Evolutionary conservation across 225 moss, liverwort and hornwort genomes (phyloP), one percentile per base, ranked within the genome.

Genomic region (Physcomitrium patens): DNA sequence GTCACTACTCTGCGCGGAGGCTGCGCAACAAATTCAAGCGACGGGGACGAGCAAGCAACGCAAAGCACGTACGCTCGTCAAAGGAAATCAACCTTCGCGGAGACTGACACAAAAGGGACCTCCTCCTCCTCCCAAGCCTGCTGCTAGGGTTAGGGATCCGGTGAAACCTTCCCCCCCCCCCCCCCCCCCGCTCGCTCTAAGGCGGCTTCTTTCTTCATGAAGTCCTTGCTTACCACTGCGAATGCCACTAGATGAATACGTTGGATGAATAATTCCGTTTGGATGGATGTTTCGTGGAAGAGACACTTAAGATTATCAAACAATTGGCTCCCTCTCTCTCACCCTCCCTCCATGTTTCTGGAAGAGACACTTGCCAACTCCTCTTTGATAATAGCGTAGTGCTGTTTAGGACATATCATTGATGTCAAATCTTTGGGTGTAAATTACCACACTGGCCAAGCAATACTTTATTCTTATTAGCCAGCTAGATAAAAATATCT

Each of bases 91-190:
- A 0, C 0, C 0, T 0, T 78, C 53, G 42, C 7, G 12, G 10
- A 70, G 60, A 54, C 41, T 53, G 60, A 60, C 46, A 75, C 5
- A 82, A 82, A 16, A 78, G 19, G 49, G 54, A 20, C 1, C 22
- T 12, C 0, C 13, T 12, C 0, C 13, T 0, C 1, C 13, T 0
- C 1, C 1, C 5, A 9, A 50, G 20, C 24, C 24, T 24, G 24
- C 5, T 5, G 9, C 60, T 78, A 82, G 82, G 82, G 74, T 78
- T 82, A 78, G 82, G 82, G 70, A 0, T 70, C 24, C 14, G 53
- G 0, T 0, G 0, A 9, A 7, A 15, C 15, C 41, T n/a, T n/a
- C n/a, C n/a, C n/a, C n/a, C n/a, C n/a, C n/a, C n/a, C n/a, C n/a
- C n/a, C n/a, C n/a, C n/a, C n/a, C n/a, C n/a, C n/a, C n/a, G n/a